These are phyloP conservation scores for Pouteria glomerata DNA, from an alignment of 148 eudicot species.

Conservation along the genomic window DNA sequence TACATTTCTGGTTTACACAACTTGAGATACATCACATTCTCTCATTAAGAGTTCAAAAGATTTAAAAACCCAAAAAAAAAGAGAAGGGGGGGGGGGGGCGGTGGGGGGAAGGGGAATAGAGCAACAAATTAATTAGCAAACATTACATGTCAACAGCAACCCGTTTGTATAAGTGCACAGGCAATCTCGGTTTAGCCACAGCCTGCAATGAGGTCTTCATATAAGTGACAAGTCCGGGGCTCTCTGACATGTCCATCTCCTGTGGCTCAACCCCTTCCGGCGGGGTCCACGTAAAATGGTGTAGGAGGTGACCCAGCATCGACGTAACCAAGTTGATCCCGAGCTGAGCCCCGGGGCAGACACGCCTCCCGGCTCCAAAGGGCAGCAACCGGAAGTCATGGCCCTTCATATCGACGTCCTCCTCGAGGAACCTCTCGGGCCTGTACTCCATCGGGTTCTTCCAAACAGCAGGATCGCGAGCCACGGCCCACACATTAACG, in stretches of 20 bases:
- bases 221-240: constrained; percentile 66
- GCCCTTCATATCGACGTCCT: constrained; percentile 78
- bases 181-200: constrained; percentile 57
- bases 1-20: neutral
- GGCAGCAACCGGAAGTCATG: constrained; percentile 65
- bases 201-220: constrained; percentile 65
- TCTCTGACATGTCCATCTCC: constrained; percentile 65
- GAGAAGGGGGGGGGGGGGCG: neutral
- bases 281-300: constrained; percentile 64
- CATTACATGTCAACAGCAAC: constrained; percentile 34
- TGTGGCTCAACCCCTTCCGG: constrained; percentile 48
- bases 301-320: constrained; percentile 71
- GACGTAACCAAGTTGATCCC: constrained; percentile 72
- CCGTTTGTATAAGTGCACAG: constrained; percentile 54
- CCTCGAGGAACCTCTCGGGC: constrained; percentile 70
- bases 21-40: too few species aligned
- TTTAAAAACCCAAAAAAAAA: too few species aligned
- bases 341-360: constrained; percentile 77
- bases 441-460: constrained; percentile 52
- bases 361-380: constrained; percentile 75
- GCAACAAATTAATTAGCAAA: neutral
- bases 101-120: neutral
- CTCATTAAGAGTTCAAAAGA: too few species aligned
- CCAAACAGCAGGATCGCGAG: constrained; percentile 63
- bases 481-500: constrained; percentile 82